Base-by-base conservation (phyloP, 495 filamentous ascomycete species). In the Penicillium dipodomyicola region DNA sequence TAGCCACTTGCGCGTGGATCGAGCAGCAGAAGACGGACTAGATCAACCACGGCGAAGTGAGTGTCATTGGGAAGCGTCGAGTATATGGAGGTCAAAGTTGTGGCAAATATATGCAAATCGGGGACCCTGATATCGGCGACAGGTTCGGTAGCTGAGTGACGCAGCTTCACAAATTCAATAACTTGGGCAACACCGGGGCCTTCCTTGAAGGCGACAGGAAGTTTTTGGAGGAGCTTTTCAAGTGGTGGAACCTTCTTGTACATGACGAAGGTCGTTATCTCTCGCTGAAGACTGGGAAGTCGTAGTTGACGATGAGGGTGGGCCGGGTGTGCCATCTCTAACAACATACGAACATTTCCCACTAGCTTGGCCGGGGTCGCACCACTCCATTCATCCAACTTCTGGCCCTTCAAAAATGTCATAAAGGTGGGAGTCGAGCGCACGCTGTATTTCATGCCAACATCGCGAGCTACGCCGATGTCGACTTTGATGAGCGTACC, bases 361-460 rank as follows among this genome's bases (percentile, higher is more conserved):
- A 81, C 81, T 8, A 97, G 76, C 11, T 85, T 80, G 19, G 72
- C 72, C 9, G 85, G 80, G 64, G 88, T 86, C 6, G 89, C 90
- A 6, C 91, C 91, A 45, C 76, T 79, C 92, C 92, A 97, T 59
- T 87, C 78, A 61, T 92, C 85, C 11, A 89, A 79, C 68, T 92
- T 84, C 51, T 85, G 66, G 14, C 91, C 91, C 54, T 82, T 85
- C 35, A 94, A 69, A 61, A 91, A 96, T 2, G 91, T 92, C 64
- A 93, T 88, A 68, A 97, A 97, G 2, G 94, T 96, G 2, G 93
- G 93, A 0, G 91, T 96, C 25, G 87, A 85, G 8, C 80, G 79
- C 51, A 97, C 82, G 40, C 74, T 67, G 70, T 91, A 96, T 29
- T 79, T 82, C 23, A 72, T 71, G 30, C 76, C 81, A 30, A 93